Conservation (phyloP, 2,329 filamentous ascomycete species). For the Onygenales sp. region DNA sequence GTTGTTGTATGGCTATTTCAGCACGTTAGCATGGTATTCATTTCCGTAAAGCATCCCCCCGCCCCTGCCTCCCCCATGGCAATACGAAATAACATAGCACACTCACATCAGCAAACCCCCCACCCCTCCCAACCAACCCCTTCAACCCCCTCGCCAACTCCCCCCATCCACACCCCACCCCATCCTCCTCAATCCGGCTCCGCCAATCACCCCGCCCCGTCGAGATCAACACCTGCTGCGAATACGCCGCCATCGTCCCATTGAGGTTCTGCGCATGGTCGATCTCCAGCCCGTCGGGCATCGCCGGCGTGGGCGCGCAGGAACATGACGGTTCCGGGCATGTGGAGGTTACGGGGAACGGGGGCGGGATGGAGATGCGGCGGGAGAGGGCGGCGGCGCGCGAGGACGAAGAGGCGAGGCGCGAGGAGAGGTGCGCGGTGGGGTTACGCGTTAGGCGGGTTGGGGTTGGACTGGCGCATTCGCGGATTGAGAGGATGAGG, state of each 20-base stretch:
- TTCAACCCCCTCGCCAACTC: conserved; percentile 58
- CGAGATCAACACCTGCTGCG: conserved; percentile 74
- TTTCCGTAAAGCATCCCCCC: background rate
- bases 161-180: conserved; percentile 39
- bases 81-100: background rate
- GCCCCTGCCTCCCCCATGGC: background rate
- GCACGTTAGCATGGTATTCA: conserved; percentile 6
- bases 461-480: background rate
- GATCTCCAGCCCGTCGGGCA: conserved; percentile 62
- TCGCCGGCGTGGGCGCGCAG: conserved; percentile 61
- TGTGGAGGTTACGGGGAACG: conserved; percentile 39
- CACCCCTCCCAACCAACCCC: conserved; percentile 54
- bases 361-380: conserved; percentile 28
- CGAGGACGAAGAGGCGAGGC: background rate
- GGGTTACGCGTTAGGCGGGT: conserved; percentile 3
- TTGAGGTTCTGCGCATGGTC: conserved; percentile 62
- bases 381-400: conserved; percentile 5
- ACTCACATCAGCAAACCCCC: conserved; percentile 57
- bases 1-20: conserved; percentile 67
- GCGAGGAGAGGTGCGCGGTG: conserved; percentile 11
- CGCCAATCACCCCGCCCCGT: conserved; percentile 74
- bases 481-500: too few relatives aligned
- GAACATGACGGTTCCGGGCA: conserved; percentile 71
- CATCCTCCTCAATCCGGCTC: conserved; percentile 76
- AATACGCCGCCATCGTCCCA: conserved; percentile 67